Evolutionary conservation across 2,329 filamentous ascomycete genomes (phyloP).

Genomic region (Penicillium brevicompactum): DNA sequence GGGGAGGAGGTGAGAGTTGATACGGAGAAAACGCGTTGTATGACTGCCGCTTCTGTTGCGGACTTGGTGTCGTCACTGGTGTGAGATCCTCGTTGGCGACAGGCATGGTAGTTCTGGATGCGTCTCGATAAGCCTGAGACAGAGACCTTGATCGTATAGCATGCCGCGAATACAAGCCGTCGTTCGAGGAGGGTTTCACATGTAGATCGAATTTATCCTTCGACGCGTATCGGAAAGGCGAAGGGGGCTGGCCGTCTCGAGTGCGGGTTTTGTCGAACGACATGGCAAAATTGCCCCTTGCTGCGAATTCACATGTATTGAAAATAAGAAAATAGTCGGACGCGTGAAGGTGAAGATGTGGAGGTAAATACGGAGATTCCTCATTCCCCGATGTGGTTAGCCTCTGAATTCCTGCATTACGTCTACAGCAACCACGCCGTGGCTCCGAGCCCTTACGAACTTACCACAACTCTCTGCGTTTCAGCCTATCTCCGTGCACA

Average conservation of each 20-base stretch:
- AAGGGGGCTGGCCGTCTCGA: conserved; percentile 31
- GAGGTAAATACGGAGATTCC: conserved; percentile 19
- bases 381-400: conserved; percentile 26
- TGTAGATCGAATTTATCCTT: conserved; percentile 31
- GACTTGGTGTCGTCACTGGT: conserved; percentile 32
- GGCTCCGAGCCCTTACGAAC: too few species aligned
- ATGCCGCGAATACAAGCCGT: conserved; percentile 32
- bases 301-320: conserved; percentile 7
- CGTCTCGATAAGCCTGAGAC: conserved; percentile 42
- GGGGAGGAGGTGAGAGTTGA: conserved; percentile 39
- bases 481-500: not conserved
- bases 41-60: conserved; percentile 29
- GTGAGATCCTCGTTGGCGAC: conserved; percentile 16
- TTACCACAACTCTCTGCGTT: too few species aligned
- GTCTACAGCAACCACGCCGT: not conserved
- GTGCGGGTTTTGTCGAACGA: conserved; percentile 33
- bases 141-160: conserved; percentile 42
- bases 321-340: not conserved
- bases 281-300: conserved; percentile 28
- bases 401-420: conserved; percentile 6
- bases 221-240: conserved; percentile 36
- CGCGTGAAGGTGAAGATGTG: not conserved
- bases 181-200: conserved; percentile 31
- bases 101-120: conserved; percentile 31
- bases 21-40: conserved; percentile 34